phyloP scores from a whole-genome alignment of 1,284 basidiomycete species.

The Blastosporella zonata region DNA sequence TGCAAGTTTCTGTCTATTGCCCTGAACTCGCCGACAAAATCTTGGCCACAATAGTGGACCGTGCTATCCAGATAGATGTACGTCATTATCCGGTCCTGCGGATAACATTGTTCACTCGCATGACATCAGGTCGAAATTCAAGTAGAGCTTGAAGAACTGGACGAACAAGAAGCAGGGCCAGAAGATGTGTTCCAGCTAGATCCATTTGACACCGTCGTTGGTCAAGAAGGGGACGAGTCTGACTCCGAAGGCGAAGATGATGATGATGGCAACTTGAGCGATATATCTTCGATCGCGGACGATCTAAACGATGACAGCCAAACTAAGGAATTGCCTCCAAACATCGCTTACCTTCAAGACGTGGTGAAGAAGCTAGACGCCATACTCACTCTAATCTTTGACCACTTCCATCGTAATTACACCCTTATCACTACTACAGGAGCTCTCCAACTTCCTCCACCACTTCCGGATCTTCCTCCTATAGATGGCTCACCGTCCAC shows the following conservation, averaged over 20 bases:
- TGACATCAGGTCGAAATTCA: conserved; percentile 89
- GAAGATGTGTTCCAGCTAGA: conserved; percentile 73
- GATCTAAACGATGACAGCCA: conserved; percentile 50
- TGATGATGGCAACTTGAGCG: conserved; percentile 33
- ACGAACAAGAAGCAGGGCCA: conserved; percentile 45
- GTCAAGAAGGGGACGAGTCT: conserved; percentile 60
- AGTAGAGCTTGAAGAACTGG: conserved; percentile 90
- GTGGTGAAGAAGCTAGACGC: conserved; percentile 92
- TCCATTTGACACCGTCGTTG: conserved; percentile 79
- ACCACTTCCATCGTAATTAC: conserved; percentile 67
- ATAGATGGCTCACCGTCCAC: conserved; percentile 22
- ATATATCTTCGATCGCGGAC: conserved; percentile 37
- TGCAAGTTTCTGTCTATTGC: conserved; percentile 86
- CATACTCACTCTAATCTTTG: conserved; percentile 82
- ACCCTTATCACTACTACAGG: conserved; percentile 25
- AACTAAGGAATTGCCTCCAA: conserved; percentile 42
- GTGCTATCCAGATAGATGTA: conserved; percentile 94
- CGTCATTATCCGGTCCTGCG: conserved; percentile 27
- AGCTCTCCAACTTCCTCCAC: conserved; percentile 24
- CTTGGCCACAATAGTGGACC: conserved; percentile 82
- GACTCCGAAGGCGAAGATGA: conserved; percentile 50
- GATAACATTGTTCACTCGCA: neutral
- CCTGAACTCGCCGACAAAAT: conserved; percentile 86
- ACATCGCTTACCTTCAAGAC: conserved; percentile 71
- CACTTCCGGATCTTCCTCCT: conserved; percentile 33